Evolutionary conservation across 2,329 filamentous ascomycete species (phyloP).

Genomic region (Xylariaceae sp.): DNA sequence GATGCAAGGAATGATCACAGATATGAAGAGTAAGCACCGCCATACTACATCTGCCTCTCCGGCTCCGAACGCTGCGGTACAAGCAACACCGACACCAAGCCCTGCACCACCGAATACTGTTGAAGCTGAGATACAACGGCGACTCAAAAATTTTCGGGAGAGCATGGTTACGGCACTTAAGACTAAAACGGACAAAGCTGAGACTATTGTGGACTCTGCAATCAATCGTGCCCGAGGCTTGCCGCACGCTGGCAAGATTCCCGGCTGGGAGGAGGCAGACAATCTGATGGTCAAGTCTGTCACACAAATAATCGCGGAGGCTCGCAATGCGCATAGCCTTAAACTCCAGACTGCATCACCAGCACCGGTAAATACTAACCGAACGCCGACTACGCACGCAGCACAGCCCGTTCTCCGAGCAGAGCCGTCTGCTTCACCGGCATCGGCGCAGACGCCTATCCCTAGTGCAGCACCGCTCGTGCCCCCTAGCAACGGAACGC

Average conservation of each 20-base stretch:
- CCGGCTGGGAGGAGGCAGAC: conserved; percentile 43
- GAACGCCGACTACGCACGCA: conserved; percentile 27
- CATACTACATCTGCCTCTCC: conserved; percentile 39
- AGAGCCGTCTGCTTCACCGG: conserved; percentile 36
- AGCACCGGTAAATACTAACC: conserved; percentile 19
- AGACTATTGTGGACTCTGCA: conserved; percentile 42
- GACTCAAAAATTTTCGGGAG: conserved; percentile 40
- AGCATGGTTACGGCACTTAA: conserved; percentile 42
- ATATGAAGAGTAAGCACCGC: conserved; percentile 37
- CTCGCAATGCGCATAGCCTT: conserved; percentile 36
- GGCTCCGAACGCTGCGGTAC: conserved; percentile 21
- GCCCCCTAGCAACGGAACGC: conserved; percentile 24
- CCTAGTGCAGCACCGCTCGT: conserved; percentile 9
- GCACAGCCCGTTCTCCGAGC: conserved; percentile 26
- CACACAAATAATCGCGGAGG: conserved; percentile 41
- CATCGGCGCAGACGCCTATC: conserved; percentile 28
- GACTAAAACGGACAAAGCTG: conserved; percentile 41
- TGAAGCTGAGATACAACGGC: conserved; percentile 41
- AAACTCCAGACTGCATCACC: conserved; percentile 28
- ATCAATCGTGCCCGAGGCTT: conserved; percentile 43
- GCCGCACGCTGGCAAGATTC: conserved; percentile 36
- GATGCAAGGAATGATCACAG: conserved; percentile 41
- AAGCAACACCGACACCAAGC: conserved; percentile 37
- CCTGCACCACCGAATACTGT: conserved; percentile 34
- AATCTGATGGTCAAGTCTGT: conserved; percentile 42